Evolutionary conservation across 1,284 basidiomycete species (phyloP).

Genomic region (Trichosporon asahii): DNA sequence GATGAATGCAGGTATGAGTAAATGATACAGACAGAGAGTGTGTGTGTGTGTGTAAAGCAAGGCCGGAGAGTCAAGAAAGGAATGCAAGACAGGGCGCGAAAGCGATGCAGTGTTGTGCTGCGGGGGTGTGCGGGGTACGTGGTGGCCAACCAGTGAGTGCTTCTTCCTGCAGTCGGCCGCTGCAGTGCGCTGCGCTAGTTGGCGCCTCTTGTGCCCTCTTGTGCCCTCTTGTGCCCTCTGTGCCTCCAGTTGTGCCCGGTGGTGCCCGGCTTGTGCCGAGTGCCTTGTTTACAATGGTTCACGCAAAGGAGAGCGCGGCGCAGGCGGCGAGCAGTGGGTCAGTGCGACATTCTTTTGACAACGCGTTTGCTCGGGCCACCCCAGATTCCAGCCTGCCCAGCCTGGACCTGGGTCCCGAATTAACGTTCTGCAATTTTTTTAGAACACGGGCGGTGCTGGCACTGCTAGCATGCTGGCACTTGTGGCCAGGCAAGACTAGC

Average conservation of each 20-base stretch:
- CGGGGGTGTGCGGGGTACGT: background rate
- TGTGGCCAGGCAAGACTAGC: too few species aligned
- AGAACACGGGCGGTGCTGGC: too few species aligned
- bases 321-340: background rate
- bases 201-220: background rate
- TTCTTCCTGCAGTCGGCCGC: background rate
- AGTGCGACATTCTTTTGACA: too few species aligned
- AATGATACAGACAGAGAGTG: background rate
- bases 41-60: background rate
- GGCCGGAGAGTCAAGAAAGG: background rate
- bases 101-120: conserved; percentile 3
- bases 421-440: too few species aligned
- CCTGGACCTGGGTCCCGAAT: too few species aligned
- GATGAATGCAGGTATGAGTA: background rate
- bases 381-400: too few species aligned
- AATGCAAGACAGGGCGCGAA: background rate
- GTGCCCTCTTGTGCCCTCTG: background rate
- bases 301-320: background rate
- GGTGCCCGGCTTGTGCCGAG: background rate
- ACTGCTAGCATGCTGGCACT: too few species aligned
- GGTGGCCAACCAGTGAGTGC: background rate
- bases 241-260: background rate
- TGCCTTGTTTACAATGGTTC: background rate
- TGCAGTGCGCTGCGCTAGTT: background rate
- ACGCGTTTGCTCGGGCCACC: too few species aligned